Conservation (phyloP, 371 early-diverging fungal genomes). For the Rhizopus sp. region DNA sequence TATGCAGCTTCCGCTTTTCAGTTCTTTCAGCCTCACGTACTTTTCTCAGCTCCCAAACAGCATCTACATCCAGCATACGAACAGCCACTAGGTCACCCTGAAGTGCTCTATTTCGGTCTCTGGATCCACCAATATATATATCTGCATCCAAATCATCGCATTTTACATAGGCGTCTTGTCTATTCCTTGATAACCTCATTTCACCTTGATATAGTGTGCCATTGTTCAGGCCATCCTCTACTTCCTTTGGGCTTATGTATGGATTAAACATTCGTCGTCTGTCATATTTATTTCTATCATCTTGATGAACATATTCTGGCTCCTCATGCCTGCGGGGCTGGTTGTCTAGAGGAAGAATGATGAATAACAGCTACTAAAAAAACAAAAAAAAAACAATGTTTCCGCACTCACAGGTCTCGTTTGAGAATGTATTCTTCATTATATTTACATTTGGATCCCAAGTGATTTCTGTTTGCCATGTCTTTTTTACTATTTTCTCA, state of each 20-base stretch:
- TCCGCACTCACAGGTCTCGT: not conserved
- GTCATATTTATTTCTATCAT: not conserved
- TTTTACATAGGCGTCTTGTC: constrained; percentile 81
- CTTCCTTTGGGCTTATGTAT: constrained; percentile 6
- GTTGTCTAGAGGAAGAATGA: not conserved
- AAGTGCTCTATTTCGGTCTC: constrained; percentile 77
- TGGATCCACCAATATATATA: constrained; percentile 70
- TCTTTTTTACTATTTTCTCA: not conserved
- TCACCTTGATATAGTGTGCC: constrained; percentile 49
- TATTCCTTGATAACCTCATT: constrained; percentile 74
- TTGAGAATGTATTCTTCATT: not conserved
- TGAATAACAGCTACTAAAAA: too few species aligned
- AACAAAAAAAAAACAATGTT: too few species aligned
- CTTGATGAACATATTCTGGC: constrained; percentile 5
- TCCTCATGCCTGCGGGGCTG: not conserved
- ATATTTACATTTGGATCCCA: not conserved
- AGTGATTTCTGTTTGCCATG: not conserved
- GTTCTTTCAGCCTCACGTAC: constrained; percentile 32
- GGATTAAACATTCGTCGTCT: not conserved
- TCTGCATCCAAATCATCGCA: constrained; percentile 58
- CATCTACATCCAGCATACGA: constrained; percentile 60
- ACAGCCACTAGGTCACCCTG: constrained; percentile 82
- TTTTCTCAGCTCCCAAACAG: constrained; percentile 45
- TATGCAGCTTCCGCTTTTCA: constrained; percentile 26
- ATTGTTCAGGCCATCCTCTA: constrained; percentile 4